phyloP scores from a whole-genome alignment of 306 rosid genomes.

The Glycyrrhiza uralensis region DNA sequence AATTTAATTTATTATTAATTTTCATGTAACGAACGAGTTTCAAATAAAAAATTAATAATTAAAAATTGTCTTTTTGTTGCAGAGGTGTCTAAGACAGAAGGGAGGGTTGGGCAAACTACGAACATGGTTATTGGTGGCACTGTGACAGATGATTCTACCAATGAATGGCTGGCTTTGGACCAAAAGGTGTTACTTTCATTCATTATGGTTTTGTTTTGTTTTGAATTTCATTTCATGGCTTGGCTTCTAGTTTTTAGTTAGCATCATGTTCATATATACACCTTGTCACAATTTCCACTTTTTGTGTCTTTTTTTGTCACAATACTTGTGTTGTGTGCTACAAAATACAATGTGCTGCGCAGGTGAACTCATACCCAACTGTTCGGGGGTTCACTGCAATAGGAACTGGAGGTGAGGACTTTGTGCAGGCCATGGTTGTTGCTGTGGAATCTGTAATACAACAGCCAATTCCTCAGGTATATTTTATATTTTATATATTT shows the following conservation, averaged over 20 bases:
- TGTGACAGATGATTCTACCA: conserved; percentile 79
- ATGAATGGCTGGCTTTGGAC: conserved; percentile 91
- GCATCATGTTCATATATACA: background rate
- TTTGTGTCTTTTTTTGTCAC: background rate
- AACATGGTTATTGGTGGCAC: conserved; percentile 98
- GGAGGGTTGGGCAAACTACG: conserved; percentile 95
- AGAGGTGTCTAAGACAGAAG: conserved; percentile 98
- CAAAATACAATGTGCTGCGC: background rate
- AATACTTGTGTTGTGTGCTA: conserved; percentile 3
- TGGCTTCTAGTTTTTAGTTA: background rate
- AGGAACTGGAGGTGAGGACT: conserved; percentile 91
- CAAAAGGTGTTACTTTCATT: conserved; percentile 66
- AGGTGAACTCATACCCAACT: conserved; percentile 95
- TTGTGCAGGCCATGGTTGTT: conserved; percentile 87
- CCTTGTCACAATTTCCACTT: background rate
- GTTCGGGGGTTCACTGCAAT: conserved; percentile 93
- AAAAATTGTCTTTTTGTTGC: background rate
- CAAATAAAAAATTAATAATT: background rate
- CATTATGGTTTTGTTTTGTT: background rate
- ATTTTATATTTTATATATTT: background rate
- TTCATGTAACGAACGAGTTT: background rate
- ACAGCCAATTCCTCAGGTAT: conserved; percentile 77
- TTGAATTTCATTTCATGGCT: too few relatives aligned
- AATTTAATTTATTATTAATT: background rate
- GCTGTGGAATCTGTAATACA: conserved; percentile 89